Evolutionary conservation across 2,329 filamentous ascomycete genomes (phyloP).

Genomic region (Emergomyces orientalis): DNA sequence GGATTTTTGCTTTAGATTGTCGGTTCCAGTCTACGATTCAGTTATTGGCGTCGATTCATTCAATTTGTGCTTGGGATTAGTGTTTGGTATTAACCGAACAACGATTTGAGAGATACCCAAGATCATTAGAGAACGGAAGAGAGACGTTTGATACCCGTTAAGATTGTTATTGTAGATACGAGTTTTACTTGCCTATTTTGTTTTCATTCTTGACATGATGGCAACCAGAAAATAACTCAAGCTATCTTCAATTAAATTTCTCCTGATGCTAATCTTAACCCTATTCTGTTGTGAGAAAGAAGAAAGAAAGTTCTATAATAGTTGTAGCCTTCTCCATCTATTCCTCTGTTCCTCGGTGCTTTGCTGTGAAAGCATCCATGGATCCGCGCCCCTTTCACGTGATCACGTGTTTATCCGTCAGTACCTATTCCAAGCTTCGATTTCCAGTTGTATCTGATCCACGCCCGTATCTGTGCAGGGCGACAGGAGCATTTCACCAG

Average conservation of each 20-base stretch:
- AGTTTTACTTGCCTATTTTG: not conserved
- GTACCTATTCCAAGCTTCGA: not conserved
- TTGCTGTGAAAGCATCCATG: too few relatives aligned
- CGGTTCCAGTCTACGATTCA: not conserved
- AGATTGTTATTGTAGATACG: conserved; percentile 2
- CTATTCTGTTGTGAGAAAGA: not conserved
- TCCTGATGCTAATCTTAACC: not conserved
- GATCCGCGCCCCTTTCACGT: not conserved
- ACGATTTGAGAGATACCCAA: conserved; percentile 3
- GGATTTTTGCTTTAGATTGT: not conserved
- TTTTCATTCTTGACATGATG: not conserved
- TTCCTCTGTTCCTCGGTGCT: too few relatives aligned
- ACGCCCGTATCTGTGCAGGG: not conserved
- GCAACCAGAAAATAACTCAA: not conserved
- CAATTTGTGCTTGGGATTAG: not conserved
- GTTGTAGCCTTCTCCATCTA: not conserved
- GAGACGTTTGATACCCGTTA: not conserved
- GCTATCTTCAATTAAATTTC: not conserved
- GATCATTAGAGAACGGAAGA: not conserved
- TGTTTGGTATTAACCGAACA: not conserved
- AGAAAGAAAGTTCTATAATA: not conserved
- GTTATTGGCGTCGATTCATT: not conserved
- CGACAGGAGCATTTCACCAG: not conserved
- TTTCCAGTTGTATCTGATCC: not conserved
- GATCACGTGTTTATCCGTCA: not conserved